phyloP scores from a whole-genome alignment of 2,329 filamentous ascomycete genomes.

The Aspergillus versicolor region DNA sequence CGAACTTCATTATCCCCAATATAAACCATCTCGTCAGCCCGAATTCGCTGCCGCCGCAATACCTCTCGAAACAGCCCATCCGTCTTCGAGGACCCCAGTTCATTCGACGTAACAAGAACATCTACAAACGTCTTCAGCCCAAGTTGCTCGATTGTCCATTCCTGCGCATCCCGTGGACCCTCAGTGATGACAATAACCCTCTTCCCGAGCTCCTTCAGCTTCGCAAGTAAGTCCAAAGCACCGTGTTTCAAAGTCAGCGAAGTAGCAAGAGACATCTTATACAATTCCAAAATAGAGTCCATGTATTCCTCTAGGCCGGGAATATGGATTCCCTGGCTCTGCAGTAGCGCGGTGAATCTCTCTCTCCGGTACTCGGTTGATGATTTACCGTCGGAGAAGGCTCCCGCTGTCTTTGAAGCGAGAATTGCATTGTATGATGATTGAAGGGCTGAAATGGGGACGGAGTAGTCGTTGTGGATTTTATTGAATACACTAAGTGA shows the following conservation, averaged over 20 bases:
- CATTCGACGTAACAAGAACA: slow-evolving; percentile 35
- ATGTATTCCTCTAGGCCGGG: slow-evolving; percentile 6
- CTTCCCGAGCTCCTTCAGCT: slow-evolving; percentile 36
- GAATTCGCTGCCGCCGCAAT: slow-evolving; percentile 23
- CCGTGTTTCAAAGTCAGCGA: slow-evolving; percentile 39
- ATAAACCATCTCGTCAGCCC: slow-evolving; percentile 23
- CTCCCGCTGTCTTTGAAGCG: slow-evolving; percentile 33
- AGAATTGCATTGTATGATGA: slow-evolving; percentile 37
- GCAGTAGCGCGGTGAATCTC: slow-evolving; percentile 37
- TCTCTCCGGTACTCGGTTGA: slow-evolving; percentile 46
- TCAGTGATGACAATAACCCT: slow-evolving; percentile 49
- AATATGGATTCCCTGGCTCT: slow-evolving; percentile 8
- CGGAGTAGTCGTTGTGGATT: slow-evolving; percentile 24
- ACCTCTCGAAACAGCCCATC: slow-evolving; percentile 31
- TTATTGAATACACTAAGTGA: slow-evolving; percentile 31
- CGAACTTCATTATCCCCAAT: slow-evolving; percentile 29
- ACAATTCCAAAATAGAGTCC: slow-evolving; percentile 14
- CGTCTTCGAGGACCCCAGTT: slow-evolving; percentile 30
- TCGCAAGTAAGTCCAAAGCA: slow-evolving; percentile 34
- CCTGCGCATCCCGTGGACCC: slow-evolving; percentile 49
- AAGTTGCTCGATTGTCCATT: slow-evolving; percentile 42
- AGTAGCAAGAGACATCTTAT: slow-evolving; percentile 11
- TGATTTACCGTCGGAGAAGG: slow-evolving; percentile 47
- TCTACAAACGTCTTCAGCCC: slow-evolving; percentile 28
- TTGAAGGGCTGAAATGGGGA: slow-evolving; percentile 13